These are phyloP conservation scores for Syzygium aqueum DNA, from an alignment of 345 rosid genomes.

Conservation along the genomic window DNA sequence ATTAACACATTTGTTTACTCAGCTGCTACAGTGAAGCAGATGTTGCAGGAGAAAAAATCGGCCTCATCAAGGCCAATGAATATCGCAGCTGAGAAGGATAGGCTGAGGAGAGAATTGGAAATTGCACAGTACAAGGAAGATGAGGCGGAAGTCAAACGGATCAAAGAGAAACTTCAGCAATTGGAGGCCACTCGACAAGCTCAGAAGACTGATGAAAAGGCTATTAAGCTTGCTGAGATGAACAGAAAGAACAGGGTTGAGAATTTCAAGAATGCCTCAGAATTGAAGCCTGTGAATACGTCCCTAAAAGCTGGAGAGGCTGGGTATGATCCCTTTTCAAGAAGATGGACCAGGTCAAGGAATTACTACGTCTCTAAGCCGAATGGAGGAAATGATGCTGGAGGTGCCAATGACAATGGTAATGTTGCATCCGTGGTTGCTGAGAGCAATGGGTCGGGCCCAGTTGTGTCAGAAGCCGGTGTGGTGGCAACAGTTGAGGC, in stretches of 20 bases:
- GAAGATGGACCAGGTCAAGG: constrained; percentile 96
- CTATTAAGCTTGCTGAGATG: constrained; percentile 88
- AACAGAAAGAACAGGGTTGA: constrained; percentile 90
- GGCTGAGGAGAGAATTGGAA: constrained; percentile 82
- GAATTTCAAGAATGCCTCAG: constrained; percentile 93
- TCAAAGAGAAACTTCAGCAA: constrained; percentile 59
- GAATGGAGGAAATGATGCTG: constrained; percentile 17
- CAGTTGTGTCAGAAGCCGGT: constrained; percentile 26
- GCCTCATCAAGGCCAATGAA: constrained; percentile 81
- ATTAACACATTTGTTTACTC: constrained; percentile 79
- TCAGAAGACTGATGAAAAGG: constrained; percentile 64
- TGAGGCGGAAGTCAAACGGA: constrained; percentile 69
- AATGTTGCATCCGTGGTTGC: constrained; percentile 14
- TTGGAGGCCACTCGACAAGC: constrained; percentile 69
- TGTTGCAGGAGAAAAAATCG: constrained; percentile 95
- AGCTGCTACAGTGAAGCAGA: constrained; percentile 88
- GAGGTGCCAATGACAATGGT: constrained; percentile 15
- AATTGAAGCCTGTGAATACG: constrained; percentile 40
- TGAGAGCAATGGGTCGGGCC: constrained; percentile 13
- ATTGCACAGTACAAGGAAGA: constrained; percentile 64
- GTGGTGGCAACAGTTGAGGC: constrained; percentile 71
- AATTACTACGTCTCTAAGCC: constrained; percentile 69
- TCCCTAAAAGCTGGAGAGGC: constrained; percentile 92
- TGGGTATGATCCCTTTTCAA: constrained; percentile 96
- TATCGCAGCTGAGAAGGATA: constrained; percentile 94